These are phyloP conservation scores for Annulohypoxylon stygium DNA, from an alignment of 495 filamentous ascomycete genomes.

Conservation along the genomic window DNA sequence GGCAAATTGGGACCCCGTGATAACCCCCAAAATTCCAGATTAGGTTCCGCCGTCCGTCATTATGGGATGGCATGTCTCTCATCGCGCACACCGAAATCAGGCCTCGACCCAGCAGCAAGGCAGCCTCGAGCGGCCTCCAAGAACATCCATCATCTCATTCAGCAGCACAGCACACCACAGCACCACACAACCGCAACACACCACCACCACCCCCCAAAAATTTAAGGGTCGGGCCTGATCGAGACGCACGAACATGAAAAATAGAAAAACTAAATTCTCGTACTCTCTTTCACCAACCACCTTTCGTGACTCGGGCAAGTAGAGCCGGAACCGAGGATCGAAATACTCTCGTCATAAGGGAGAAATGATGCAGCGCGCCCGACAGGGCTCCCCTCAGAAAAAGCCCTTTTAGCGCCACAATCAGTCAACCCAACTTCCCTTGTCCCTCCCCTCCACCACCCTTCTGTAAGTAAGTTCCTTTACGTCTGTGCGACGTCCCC, in stretches of 20 bases:
- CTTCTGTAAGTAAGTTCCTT: background rate
- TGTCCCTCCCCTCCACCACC: background rate
- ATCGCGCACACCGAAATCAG: conserved; percentile 30
- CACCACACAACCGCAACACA: no score
- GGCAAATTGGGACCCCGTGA: conserved; percentile 2
- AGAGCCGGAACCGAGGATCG: conserved; percentile 20
- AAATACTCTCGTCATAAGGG: background rate
- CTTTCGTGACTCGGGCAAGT: conserved; percentile 16
- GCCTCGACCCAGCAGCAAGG: conserved; percentile 7
- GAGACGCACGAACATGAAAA: conserved; percentile 21
- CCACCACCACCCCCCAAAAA: background rate
- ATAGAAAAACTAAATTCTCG: conserved; percentile 2
- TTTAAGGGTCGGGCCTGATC: conserved; percentile 18
- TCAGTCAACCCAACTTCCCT: background rate
- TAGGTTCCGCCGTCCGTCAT: background rate
- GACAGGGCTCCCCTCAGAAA: conserved; percentile 7
- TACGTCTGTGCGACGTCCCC: conserved; percentile 28
- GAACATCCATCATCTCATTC: conserved; percentile 1
- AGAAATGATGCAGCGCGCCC: background rate
- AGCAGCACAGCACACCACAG: no score
- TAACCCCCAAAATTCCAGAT: background rate
- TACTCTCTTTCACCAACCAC: conserved; percentile 16
- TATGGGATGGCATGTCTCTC: background rate
- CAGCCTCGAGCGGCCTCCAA: background rate
- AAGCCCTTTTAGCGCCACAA: conserved; percentile 2